Evolutionary conservation across 1,284 basidiomycete species (phyloP), one percentile per base, ranked within the genome.

Genomic region (Caloboletus firmus): DNA sequence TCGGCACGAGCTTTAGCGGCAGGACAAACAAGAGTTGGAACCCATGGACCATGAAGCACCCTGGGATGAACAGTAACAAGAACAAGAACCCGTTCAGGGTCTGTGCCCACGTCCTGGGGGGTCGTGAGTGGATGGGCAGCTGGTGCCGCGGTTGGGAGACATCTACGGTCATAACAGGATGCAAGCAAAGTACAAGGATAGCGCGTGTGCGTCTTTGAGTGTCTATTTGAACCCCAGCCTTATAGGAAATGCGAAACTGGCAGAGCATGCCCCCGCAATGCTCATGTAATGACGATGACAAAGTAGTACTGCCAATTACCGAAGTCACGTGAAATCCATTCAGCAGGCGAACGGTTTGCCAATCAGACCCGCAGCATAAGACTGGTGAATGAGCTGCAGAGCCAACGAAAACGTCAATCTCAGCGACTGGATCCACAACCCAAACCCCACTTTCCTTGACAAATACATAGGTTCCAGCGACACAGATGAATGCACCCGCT

Each of bases 21-120:
- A 87, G 71, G 35, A 93, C 70, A 62, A 91, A 76, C 20, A 82
- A 62, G 65, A 91, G 76, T 71, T 95, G 93, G 32, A 83, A 82
- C 32, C 72, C 76, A 63, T 90, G 83, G 61, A 91, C 77, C 73
- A 85, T 82, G 37, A 91, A 56, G 62, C 85, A 85, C 5, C 81
- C 91, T 5, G 81, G 60, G 61, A 84, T 74, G 76, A 93, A 94
- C 28, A 89, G 59, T 37, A 87, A 35, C 24, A 76, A 69, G 66
- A 86, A 90, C 20, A 81, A 60, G 13, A 83, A 51, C 42, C 78
- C 83, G 36, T 79, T 71, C 34, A 84, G 62, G 7, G 72, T 73
- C 63, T 82, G 80, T 35, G 66, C 58, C 79, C 85, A 87, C 51
- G 82, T 73, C 56, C 71, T 72, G 5, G 77, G 73, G 5, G 85